Base-by-base conservation (phyloP, 345 rosid species). In the Lepidium africanum region DNA sequence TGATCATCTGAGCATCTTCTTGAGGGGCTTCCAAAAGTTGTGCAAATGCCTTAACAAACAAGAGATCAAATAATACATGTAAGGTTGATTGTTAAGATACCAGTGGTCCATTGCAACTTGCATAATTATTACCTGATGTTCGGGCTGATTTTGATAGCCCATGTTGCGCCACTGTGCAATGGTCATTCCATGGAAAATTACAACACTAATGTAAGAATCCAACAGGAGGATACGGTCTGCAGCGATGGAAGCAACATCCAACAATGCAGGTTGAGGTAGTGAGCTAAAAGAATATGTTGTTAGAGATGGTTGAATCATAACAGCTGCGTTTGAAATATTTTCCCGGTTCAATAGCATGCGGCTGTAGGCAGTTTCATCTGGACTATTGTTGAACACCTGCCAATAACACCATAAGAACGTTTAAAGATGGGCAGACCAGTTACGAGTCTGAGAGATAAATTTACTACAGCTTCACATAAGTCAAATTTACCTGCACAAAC, bases 161-260 rank as follows among this genome's bases (percentile, higher is more conserved):
- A 87, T 59, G 81, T 87, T 95, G 37, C 97, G 99, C 97, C 99
- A 95, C 53, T 95, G 99, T 41, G 97, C 97, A 81, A 95, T 85
- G 53, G 96, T 91, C 99, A 95, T 89, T 67, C 99, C 97, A 83
- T 95, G 96, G 79, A 95, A 95, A 57, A 95, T 51, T 49, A 95
- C 99, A 67, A 95, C 73, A 69, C 97, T 89, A 71, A 95, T 87
- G 77, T 95, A 95, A 25, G 99, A 82, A 82, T 95, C 99, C 67
- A 95, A 75, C 63, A 95, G 78, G 67, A 95, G 96, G 72, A 95
- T 91, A 43, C 88, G 90, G 60, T 95, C 97, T 50, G 96, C 91
- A 27, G 86, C 83, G 59, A 95, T 89, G 72, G 99, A 95, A 70
- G 97, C 96, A 55, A 95, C 99, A 66, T 95, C 99, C 80, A 95